phyloP scores from a whole-genome alignment of 1,284 basidiomycete genomes.

The Puccinia hordei region DNA sequence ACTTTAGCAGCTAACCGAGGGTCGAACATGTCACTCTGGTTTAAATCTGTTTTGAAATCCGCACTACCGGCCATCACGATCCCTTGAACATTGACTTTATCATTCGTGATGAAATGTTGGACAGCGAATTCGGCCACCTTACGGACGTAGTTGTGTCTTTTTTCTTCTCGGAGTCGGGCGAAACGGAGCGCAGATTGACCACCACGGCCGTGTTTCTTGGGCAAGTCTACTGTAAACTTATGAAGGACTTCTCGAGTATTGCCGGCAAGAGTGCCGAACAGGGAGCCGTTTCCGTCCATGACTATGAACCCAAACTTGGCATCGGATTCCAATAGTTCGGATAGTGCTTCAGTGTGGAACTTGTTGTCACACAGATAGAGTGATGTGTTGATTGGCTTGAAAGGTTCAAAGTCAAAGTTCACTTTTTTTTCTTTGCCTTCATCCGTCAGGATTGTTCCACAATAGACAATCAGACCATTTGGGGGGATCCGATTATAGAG shows the following conservation, averaged over 20 bases:
- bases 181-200: constrained; percentile 99
- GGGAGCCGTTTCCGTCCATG: constrained; percentile 96
- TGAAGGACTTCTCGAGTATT: constrained; percentile 97
- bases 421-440: constrained; percentile 98
- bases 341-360: constrained; percentile 97
- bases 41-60: constrained; percentile 98
- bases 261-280: constrained; percentile 93
- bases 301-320: constrained; percentile 99
- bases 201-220: constrained; percentile 97
- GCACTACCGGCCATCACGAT: constrained; percentile 96
- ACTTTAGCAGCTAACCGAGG: constrained; percentile 81
- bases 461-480: constrained; percentile 90
- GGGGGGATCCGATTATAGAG: constrained; percentile 93
- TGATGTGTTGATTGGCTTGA: constrained; percentile 93
- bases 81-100: constrained; percentile 97
- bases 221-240: constrained; percentile 98
- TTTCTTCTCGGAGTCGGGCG: constrained; percentile 98
- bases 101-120: constrained; percentile 95
- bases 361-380: constrained; percentile 99
- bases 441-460: constrained; percentile 92
- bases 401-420: constrained; percentile 86
- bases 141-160: constrained; percentile 98
- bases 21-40: constrained; percentile 96
- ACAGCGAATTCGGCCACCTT: constrained; percentile 97
- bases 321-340: constrained; percentile 94